Conservation (phyloP, 257 asterid species). For the Sherardia arvensis region DNA sequence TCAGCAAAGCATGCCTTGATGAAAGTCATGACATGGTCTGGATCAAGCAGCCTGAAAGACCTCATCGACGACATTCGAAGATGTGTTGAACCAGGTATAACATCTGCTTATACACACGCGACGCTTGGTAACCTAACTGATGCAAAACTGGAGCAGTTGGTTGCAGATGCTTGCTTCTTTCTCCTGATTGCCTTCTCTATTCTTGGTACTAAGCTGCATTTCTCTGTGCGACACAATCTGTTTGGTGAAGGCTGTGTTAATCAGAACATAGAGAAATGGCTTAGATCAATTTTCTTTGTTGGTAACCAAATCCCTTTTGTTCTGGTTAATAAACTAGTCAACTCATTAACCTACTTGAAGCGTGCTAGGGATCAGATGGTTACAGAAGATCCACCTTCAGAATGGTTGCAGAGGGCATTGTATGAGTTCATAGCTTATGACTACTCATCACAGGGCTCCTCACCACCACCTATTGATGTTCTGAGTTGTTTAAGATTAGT, state of each 20-base stretch:
- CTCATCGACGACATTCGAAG: neutral
- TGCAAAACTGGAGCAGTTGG: neutral
- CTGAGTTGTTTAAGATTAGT: neutral
- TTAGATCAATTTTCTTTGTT: neutral
- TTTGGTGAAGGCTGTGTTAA: neutral
- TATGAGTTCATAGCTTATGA: neutral
- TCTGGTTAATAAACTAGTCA: neutral
- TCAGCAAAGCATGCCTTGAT: neutral
- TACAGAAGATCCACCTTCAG: neutral
- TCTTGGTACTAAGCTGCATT: neutral
- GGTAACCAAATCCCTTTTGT: neutral
- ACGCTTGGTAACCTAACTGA: neutral
- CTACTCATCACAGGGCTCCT: neutral
- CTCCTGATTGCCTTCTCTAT: slow-evolving; percentile 3
- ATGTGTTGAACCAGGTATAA: neutral
- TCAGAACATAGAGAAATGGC: neutral
- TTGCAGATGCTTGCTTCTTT: slow-evolving; percentile 10
- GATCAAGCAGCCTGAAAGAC: neutral
- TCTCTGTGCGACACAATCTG: neutral
- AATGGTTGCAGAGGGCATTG: neutral
- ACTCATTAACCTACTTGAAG: neutral
- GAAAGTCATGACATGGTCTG: neutral
- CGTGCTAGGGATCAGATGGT: neutral
- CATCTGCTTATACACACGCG: neutral
- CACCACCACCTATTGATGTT: neutral